Conservation (phyloP, 2,329 filamentous ascomycete genomes). For the Hysterium pulicare region DNA sequence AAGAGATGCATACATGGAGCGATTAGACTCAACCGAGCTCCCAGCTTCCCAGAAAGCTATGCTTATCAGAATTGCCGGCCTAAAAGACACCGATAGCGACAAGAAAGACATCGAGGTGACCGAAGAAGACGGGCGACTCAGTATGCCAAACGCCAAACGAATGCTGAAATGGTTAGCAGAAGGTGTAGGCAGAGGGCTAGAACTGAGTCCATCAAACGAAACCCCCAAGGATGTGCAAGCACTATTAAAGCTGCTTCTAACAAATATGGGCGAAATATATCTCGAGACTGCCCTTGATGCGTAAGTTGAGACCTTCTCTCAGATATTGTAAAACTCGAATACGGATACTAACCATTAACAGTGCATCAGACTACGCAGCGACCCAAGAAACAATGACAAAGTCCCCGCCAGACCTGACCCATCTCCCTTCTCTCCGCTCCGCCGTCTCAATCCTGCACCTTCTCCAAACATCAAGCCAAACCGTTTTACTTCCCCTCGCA, state of each 20-base stretch:
- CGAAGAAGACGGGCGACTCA: slow-evolving; percentile 83
- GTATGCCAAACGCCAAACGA: slow-evolving; percentile 83
- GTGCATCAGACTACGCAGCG: slow-evolving; percentile 63
- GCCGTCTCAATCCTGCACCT: slow-evolving; percentile 88
- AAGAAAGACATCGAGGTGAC: slow-evolving; percentile 87
- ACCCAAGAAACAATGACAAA: slow-evolving; percentile 74
- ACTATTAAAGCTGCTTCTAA: slow-evolving; percentile 77
- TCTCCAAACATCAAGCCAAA: slow-evolving; percentile 87
- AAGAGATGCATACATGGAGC: slow-evolving; percentile 85
- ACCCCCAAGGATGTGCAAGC: slow-evolving; percentile 91
- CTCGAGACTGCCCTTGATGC: slow-evolving; percentile 64
- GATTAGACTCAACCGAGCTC: slow-evolving; percentile 83
- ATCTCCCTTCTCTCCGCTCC: slow-evolving; percentile 73
- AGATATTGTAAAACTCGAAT: background rate
- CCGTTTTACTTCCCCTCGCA: slow-evolving; percentile 85
- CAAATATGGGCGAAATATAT: slow-evolving; percentile 82
- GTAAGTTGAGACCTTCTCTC: slow-evolving; percentile 27
- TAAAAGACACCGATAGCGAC: slow-evolving; percentile 69
- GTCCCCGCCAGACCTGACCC: slow-evolving; percentile 81
- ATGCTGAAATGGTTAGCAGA: slow-evolving; percentile 98
- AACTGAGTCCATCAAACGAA: slow-evolving; percentile 82
- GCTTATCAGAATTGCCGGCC: slow-evolving; percentile 82
- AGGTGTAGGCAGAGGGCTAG: slow-evolving; percentile 83
- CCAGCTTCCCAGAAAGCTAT: slow-evolving; percentile 85
- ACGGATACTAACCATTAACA: slow-evolving; percentile 19